Evolutionary conservation across 2,329 filamentous ascomycete genomes (phyloP), one percentile per base, ranked within the genome.

Genomic region (Herpomyces periplanetae): DNA sequence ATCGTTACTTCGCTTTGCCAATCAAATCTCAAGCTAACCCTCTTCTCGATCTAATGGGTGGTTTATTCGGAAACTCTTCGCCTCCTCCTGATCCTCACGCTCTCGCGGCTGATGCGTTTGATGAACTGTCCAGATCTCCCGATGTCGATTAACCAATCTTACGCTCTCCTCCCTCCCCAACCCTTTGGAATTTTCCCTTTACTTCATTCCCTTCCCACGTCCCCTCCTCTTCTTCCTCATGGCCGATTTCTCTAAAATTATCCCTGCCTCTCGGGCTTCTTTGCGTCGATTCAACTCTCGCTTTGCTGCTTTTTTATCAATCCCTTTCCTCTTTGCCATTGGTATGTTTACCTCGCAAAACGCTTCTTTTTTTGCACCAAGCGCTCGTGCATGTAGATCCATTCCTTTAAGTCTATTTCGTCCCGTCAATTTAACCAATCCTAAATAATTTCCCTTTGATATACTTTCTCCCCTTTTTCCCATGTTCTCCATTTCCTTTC

Each of bases 1-100:
- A 96, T 43, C 73, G 87, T 55, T 96, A 91, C 45, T 96, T 96
- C 41, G 59, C 59, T 13, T 84, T 96, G 35, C 54, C 59, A 42
- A 61, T 71, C 33, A 75, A 73, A 17, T 52, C 63, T 31, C 69
- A 87, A 43, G 64, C 61, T 26, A 91, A 91, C 37, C 73, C 73
- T 3, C 45, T 96, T 37, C 56, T 91, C 40, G 80, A 96, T 35
- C 91, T 96, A 73, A 84, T 96, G 65, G 73, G 71, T 18, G 73
- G 58, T 25, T 55, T 96, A 47, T 65, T 96, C 32, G 73, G 73
- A n/a, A n/a, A n/a, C n/a, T n/a, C n/a, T n/a, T n/a, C n/a, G n/a
- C n/a, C n/a, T n/a, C n/a, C n/a, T n/a, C n/a, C n/a, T n/a, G n/a
- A n/a, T n/a, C n/a, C n/a, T n/a, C n/a, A n/a, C n/a, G n/a, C n/a